Evolutionary conservation across 2,329 filamentous ascomycete species (phyloP).

Genomic region (Cladosporium sp.): DNA sequence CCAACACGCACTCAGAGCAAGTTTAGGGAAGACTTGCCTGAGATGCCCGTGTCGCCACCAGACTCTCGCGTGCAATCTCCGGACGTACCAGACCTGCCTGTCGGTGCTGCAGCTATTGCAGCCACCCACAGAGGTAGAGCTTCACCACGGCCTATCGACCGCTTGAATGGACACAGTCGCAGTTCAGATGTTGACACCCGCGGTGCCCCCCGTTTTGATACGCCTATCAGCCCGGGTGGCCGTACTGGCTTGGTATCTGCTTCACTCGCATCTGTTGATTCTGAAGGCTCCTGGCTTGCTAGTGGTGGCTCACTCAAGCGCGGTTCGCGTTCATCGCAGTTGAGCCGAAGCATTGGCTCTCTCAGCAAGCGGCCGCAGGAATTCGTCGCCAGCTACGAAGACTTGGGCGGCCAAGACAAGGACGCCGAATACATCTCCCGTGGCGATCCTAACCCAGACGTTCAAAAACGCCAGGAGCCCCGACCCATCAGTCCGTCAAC

Average conservation of each 20-base stretch:
- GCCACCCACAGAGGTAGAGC: slow-evolving; percentile 6
- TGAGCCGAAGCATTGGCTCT: slow-evolving; percentile 51
- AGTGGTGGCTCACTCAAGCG: slow-evolving; percentile 67
- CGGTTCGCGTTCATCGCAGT: slow-evolving; percentile 46
- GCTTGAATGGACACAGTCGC: slow-evolving; percentile 6
- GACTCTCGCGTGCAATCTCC: slow-evolving; percentile 79
- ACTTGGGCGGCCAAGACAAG: slow-evolving; percentile 51
- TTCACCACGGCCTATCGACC: slow-evolving; percentile 9
- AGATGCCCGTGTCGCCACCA: slow-evolving; percentile 81
- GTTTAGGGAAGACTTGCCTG: slow-evolving; percentile 88
- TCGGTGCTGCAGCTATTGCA: slow-evolving; percentile 39
- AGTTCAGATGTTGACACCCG: slow-evolving; percentile 12
- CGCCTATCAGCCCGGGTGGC: slow-evolving; percentile 34
- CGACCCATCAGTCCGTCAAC: slow-evolving; percentile 6
- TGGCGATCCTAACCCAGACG: not conserved
- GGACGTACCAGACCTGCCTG: slow-evolving; percentile 55
- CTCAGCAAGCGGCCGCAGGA: slow-evolving; percentile 50
- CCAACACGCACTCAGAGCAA: slow-evolving; percentile 84
- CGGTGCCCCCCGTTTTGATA: slow-evolving; percentile 40
- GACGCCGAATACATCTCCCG: slow-evolving; percentile 72
- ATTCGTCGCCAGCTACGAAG: slow-evolving; percentile 63
- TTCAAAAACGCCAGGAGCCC: not conserved
- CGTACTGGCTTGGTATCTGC: slow-evolving; percentile 59
- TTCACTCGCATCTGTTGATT: slow-evolving; percentile 91
- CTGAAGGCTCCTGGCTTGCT: slow-evolving; percentile 86